phyloP scores from a whole-genome alignment of 1,284 basidiomycete genomes.

The Apiotrichum laibachii region DNA sequence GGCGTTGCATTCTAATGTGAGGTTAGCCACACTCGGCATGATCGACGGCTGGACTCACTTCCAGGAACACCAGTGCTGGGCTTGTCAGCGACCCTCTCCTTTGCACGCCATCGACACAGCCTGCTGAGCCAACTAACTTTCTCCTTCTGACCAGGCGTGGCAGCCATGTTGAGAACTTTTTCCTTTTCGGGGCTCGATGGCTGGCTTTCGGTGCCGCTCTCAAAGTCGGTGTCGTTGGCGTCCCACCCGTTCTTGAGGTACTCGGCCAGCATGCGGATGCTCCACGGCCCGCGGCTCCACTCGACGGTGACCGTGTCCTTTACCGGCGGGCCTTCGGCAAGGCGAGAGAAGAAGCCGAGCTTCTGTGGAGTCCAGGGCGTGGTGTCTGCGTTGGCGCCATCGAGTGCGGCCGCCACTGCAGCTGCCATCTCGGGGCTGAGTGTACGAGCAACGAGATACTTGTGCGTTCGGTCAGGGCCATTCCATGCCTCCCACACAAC shows the following conservation, averaged over 20 bases:
- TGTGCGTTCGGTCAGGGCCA: not conserved
- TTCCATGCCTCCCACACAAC: constrained; percentile 8
- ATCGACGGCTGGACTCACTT: not conserved
- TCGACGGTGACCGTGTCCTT: not conserved
- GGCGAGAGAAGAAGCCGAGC: constrained; percentile 3
- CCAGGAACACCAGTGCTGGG: not conserved
- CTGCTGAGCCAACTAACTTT: not conserved
- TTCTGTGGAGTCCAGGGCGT: not conserved
- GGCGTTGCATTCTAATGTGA: no score
- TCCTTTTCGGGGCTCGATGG: not conserved
- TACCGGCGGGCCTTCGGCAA: not conserved
- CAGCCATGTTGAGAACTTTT: not conserved
- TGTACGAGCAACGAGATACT: not conserved
- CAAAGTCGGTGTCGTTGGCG: not conserved
- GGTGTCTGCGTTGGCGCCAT: no score
- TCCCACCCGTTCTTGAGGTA: constrained; percentile 1
- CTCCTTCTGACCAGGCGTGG: not conserved
- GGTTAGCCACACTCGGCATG: no score
- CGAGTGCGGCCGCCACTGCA: not conserved
- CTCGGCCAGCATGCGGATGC: constrained; percentile 3
- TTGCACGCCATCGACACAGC: not conserved
- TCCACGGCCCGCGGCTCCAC: constrained; percentile 1
- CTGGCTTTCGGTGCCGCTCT: not conserved
- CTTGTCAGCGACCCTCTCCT: not conserved
- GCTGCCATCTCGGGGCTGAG: not conserved